Conservation (phyloP, 805 yeast species). For the Candida suzukii region DNA sequence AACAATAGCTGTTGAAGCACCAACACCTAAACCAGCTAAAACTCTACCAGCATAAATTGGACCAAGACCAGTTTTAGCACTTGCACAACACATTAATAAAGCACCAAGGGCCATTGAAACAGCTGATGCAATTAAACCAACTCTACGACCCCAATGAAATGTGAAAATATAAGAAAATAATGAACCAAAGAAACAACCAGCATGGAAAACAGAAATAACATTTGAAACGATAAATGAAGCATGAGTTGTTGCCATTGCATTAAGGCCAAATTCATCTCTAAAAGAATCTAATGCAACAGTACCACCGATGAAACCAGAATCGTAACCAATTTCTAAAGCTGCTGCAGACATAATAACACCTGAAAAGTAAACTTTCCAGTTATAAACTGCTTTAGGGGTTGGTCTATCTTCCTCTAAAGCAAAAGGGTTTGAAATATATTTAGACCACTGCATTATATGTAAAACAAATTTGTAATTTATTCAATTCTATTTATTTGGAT, state of each 20-base stretch:
- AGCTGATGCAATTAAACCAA: constrained; percentile 57
- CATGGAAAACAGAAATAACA: constrained; percentile 69
- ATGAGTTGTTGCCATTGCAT: constrained; percentile 40
- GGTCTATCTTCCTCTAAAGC: constrained; percentile 8
- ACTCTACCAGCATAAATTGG: constrained; percentile 68
- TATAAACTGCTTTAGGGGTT: constrained; percentile 37
- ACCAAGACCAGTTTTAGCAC: constrained; percentile 39
- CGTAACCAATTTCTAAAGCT: constrained; percentile 46
- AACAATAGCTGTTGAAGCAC: constrained; percentile 70
- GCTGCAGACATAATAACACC: constrained; percentile 34
- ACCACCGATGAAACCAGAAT: constrained; percentile 56
- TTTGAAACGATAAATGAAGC: constrained; percentile 72
- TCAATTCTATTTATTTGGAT: no score
- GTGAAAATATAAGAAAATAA: constrained; percentile 51
- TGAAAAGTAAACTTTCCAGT: constrained; percentile 33
- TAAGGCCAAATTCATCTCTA: constrained; percentile 36
- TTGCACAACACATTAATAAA: constrained; percentile 59
- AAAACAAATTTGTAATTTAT: no score
- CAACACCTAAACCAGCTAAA: constrained; percentile 66
- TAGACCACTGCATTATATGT: neutral
- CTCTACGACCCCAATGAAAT: constrained; percentile 66
- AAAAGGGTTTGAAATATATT: neutral
- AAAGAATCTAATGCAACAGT: constrained; percentile 25
- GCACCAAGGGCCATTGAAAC: constrained; percentile 66
- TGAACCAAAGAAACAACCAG: constrained; percentile 76